phyloP scores from a whole-genome alignment of 2,329 filamentous ascomycete genomes.

The Venturia oleaginea region DNA sequence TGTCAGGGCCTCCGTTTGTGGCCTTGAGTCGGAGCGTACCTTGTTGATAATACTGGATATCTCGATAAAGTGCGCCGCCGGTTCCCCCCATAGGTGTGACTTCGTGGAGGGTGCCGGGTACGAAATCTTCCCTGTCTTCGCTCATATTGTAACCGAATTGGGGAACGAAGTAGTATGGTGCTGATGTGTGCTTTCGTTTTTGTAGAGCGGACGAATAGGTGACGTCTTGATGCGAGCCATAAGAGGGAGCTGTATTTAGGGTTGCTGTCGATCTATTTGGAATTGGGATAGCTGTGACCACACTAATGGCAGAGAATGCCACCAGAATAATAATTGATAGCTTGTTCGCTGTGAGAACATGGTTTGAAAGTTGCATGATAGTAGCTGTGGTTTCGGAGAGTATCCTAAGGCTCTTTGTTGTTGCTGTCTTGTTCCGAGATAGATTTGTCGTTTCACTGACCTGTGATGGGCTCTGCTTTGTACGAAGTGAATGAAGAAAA shows the following conservation, averaged over 20 bases:
- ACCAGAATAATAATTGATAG: not conserved
- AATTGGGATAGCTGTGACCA: not conserved
- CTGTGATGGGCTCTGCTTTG: no score
- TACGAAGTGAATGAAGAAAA: no score
- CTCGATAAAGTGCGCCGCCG: not conserved
- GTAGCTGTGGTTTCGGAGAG: not conserved
- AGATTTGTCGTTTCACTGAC: not conserved
- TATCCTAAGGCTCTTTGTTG: not conserved
- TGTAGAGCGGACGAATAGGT: not conserved
- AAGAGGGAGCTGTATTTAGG: not conserved
- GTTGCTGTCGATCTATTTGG: not conserved
- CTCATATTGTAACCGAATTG: not conserved
- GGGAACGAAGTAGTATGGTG: not conserved
- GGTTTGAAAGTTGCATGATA: not conserved
- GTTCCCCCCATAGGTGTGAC: not conserved
- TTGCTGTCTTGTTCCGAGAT: not conserved
- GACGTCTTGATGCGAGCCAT: not conserved
- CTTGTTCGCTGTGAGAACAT: not conserved
- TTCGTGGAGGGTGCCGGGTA: not conserved
- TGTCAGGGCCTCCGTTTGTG: not conserved
- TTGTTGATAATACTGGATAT: not conserved
- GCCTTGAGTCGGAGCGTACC: not conserved
- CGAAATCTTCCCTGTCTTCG: not conserved
- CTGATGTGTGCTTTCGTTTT: not conserved
- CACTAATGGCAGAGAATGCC: not conserved